Conservation (phyloP, 2,329 filamentous ascomycete species). For the Penicillium sp. region DNA sequence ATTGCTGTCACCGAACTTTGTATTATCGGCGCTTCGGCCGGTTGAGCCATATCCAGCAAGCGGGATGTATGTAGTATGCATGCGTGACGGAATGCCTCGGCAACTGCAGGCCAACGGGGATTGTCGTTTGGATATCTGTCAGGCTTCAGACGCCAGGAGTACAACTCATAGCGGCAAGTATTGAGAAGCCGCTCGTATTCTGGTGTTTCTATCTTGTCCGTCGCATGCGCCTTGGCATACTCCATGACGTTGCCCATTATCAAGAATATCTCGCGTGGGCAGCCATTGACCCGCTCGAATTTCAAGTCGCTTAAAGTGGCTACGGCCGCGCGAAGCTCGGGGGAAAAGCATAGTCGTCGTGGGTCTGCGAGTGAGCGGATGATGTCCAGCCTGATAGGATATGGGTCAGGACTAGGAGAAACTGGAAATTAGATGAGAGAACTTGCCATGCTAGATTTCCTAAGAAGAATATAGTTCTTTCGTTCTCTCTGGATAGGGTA, state of each 20-base stretch:
- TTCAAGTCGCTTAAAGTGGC: constrained; percentile 22
- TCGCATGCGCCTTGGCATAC: constrained; percentile 25
- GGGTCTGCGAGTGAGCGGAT: constrained; percentile 29
- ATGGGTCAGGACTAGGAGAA: background rate
- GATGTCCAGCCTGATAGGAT: constrained; percentile 28
- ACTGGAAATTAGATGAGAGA: too few species aligned
- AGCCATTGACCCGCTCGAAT: constrained; percentile 32
- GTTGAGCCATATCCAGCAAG: constrained; percentile 21
- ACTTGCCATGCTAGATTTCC: constrained; percentile 31
- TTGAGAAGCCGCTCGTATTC: constrained; percentile 5
- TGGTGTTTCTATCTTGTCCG: constrained; percentile 7
- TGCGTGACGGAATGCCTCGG: constrained; percentile 27
- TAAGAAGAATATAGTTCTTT: constrained; percentile 30
- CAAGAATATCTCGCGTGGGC: constrained; percentile 29
- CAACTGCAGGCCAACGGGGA: constrained; percentile 24
- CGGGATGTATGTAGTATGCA: constrained; percentile 30
- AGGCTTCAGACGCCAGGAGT: constrained; percentile 20
- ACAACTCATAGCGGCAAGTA: constrained; percentile 17
- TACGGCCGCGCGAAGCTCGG: constrained; percentile 26
- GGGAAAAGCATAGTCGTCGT: constrained; percentile 28
- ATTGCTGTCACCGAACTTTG: constrained; percentile 27
- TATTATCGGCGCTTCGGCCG: constrained; percentile 21
- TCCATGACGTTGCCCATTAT: constrained; percentile 29
- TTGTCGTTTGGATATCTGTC: constrained; percentile 25
- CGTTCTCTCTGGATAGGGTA: constrained; percentile 21